Percentiles rank a stretch among this genome's conserved stretches.
Conservation (phyloP, 2,329 filamentous ascomycete genomes). For the Claviceps pusilla region DNA sequence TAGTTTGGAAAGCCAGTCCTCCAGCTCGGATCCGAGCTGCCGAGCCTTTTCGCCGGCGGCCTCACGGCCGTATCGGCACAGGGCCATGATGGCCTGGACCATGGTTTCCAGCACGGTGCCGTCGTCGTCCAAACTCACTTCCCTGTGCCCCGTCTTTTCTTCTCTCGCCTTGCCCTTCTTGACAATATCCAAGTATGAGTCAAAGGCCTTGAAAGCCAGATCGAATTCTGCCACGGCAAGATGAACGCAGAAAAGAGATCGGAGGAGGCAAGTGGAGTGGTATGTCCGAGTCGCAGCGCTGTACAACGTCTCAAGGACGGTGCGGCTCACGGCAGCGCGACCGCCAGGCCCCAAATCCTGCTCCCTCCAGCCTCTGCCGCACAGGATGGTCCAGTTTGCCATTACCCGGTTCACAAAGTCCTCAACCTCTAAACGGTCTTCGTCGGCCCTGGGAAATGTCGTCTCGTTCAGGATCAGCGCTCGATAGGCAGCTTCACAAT, state of each 20-base stretch:
- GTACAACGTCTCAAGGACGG: slow-evolving; percentile 77
- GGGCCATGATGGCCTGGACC: slow-evolving; percentile 60
- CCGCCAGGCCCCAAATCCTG: slow-evolving; percentile 69
- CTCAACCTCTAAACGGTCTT: slow-evolving; percentile 67
- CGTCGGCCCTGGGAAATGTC: slow-evolving; percentile 69
- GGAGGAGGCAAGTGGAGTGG: slow-evolving; percentile 78
- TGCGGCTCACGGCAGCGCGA: slow-evolving; percentile 57
- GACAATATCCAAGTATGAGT: slow-evolving; percentile 82
- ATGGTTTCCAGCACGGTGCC: slow-evolving; percentile 62
- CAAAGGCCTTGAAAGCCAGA: slow-evolving; percentile 75
- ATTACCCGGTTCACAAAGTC: slow-evolving; percentile 66
- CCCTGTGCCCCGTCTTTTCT: slow-evolving; percentile 58
- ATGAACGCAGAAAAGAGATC: slow-evolving; percentile 78
- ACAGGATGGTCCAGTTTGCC: slow-evolving; percentile 71
- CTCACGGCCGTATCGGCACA: slow-evolving; percentile 67
- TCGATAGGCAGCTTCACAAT: slow-evolving; percentile 68
- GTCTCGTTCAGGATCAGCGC: slow-evolving; percentile 62
- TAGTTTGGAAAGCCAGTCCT: slow-evolving; percentile 57
- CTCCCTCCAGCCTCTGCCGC: slow-evolving; percentile 66
- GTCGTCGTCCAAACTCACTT: slow-evolving; percentile 64
- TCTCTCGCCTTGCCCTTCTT: slow-evolving; percentile 71
- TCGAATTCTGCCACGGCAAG: slow-evolving; percentile 82
- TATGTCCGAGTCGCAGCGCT: slow-evolving; percentile 84
- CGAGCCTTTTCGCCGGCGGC: slow-evolving; percentile 67
- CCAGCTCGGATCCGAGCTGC: slow-evolving; percentile 53